Evolutionary conservation across 2,329 filamentous ascomycete genomes (phyloP).

Genomic region (Ilyonectria destructans): DNA sequence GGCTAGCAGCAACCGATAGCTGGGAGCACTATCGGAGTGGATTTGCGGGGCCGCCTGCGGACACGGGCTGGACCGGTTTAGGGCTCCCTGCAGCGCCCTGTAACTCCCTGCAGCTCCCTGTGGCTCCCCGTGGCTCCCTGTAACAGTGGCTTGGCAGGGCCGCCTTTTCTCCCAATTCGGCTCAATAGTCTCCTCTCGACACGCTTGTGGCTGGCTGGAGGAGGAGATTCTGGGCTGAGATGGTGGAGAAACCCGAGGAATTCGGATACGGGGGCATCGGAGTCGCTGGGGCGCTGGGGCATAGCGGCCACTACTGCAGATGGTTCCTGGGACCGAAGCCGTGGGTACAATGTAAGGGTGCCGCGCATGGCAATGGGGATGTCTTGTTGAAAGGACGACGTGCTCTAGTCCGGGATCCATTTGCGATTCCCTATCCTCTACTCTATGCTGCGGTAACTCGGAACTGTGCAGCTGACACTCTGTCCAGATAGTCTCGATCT

Average conservation of each 20-base stretch:
- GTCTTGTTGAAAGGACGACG: no score
- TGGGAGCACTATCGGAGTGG: conserved; percentile 16
- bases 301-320: not conserved
- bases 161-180: not conserved
- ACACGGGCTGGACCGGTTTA: conserved; percentile 19
- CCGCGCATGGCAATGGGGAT: no score
- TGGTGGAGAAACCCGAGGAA: not conserved
- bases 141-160: not conserved
- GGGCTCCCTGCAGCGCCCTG: not conserved
- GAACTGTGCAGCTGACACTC: no score
- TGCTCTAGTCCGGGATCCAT: no score
- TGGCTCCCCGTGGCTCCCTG: not conserved
- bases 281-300: not conserved
- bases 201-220: not conserved
- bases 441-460: no score
- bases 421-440: no score
- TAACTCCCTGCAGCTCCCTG: not conserved
- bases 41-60: conserved; percentile 15
- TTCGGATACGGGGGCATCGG: not conserved
- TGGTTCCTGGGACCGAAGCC: not conserved
- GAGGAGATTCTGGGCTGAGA: not conserved
- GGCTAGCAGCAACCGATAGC: conserved; percentile 12
- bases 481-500: no score
- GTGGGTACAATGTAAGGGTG: not conserved
- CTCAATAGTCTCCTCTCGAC: not conserved